Base-by-base conservation (phyloP, 805 yeast genomes). In the Ogataea zsoltii region DNA sequence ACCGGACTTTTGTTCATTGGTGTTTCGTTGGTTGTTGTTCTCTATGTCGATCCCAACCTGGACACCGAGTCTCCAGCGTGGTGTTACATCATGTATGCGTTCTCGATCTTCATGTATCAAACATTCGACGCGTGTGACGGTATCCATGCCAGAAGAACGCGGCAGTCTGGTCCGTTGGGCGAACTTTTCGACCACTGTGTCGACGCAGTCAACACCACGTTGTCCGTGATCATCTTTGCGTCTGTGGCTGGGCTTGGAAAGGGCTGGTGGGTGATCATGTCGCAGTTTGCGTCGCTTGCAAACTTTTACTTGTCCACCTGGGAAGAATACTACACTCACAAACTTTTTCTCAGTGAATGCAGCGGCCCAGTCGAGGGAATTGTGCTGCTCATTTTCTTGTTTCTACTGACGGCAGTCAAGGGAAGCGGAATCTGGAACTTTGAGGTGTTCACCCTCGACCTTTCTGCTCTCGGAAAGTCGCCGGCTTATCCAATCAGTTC, bases 361-460 rank as follows among this genome's bases (percentile, higher is more conserved):
- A 85, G 95, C 12, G 98, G 98, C 0, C 98, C 98, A 0, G 97
- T 92, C 3, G 98, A 91, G 66, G 98, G 98, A 2, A 87, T 91
- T 23, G 61, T 89, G 52, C 72, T 84, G 67, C 71, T 88, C 42
- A 65, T 78, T 17, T 63, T 57, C 0, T 67, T 83, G 14, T 88
- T 79, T 58, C 44, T 79, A 3, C 35, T 77, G 17, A 85, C 96
- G 0, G 96, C 88, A 3, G 45, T 80, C 29, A 65, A 69, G 42
- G 97, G 97, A 2, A 83, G 88, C 3, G 74, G 70, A 1, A 60
- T 80, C 32, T 91, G 96, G 95, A 72, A 73, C 38, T 51, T 58
- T 11, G 66, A 68, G 23, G 41, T 63, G 7, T 54, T 74, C 32
- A 65, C 57, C 3, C 47, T 79, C 44, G 67, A 74, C 56, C 66